These are phyloP conservation scores for Vigna angularis DNA, from an alignment of 306 rosid genomes.

Conservation along the genomic window DNA sequence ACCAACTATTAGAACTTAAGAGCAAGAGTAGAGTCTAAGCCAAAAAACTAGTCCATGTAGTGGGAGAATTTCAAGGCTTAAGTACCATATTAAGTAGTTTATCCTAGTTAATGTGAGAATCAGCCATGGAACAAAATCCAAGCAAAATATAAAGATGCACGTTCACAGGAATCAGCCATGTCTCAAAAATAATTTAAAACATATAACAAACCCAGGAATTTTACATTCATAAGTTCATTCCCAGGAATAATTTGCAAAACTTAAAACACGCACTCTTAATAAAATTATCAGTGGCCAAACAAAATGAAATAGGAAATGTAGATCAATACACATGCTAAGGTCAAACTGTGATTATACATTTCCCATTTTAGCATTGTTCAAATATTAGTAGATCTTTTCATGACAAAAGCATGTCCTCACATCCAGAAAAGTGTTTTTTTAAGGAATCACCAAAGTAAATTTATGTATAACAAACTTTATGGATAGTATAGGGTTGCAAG, in stretches of 20 bases:
- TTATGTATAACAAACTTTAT: constrained; percentile 34
- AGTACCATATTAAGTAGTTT: no score
- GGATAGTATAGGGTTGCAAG: constrained; percentile 44
- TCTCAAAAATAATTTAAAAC: not conserved
- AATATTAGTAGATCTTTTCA: constrained; percentile 35
- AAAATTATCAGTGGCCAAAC: constrained; percentile 30
- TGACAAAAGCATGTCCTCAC: constrained; percentile 30
- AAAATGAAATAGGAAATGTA: not conserved
- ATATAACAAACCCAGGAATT: not conserved
- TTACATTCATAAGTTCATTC: not conserved
- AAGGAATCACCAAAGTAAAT: constrained; percentile 32
- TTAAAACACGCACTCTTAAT: not conserved
- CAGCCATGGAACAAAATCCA: not conserved
- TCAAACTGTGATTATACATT: not conserved
- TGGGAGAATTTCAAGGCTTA: no score
- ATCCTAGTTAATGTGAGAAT: no score
- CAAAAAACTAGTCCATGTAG: no score
- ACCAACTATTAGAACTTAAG: no score
- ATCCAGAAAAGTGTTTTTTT: constrained; percentile 22
- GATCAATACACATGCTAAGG: constrained; percentile 26
- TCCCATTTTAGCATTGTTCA: constrained; percentile 27
- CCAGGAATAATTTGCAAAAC: not conserved
- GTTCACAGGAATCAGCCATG: not conserved
- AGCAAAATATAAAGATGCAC: constrained; percentile 7
- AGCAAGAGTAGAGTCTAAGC: no score